These are phyloP conservation scores for Penicillium oxalicum DNA, from an alignment of 2,329 filamentous ascomycete genomes.

Conservation along the genomic window DNA sequence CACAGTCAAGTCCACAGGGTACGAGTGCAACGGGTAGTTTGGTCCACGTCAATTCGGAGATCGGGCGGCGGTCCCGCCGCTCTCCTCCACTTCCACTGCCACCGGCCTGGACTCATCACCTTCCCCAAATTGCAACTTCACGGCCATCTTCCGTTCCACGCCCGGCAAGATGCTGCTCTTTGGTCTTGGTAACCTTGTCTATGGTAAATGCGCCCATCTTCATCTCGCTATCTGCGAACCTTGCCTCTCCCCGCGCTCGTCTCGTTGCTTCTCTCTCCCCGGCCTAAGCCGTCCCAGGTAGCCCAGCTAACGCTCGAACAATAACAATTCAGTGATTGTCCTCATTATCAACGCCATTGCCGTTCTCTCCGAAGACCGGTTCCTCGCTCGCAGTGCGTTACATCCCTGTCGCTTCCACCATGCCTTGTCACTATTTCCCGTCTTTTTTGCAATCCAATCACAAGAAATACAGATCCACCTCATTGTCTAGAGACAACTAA, in stretches of 20 bases:
- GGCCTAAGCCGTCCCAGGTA: neutral
- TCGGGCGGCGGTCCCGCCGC: constrained; percentile 1
- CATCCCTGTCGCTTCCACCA: neutral
- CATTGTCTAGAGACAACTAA: constrained; percentile 1
- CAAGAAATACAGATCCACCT: neutral
- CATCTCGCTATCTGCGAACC: too few relatives aligned
- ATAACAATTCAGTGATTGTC: constrained; percentile 52
- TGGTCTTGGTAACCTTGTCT: constrained; percentile 64
- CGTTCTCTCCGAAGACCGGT: constrained; percentile 89
- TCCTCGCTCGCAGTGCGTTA: constrained; percentile 67
- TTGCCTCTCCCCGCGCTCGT: too few relatives aligned
- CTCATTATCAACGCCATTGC: constrained; percentile 92
- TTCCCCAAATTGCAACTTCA: too few relatives aligned
- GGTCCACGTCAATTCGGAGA: constrained; percentile 18
- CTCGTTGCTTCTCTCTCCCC: neutral
- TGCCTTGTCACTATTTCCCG: too few relatives aligned
- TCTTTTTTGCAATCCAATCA: neutral
- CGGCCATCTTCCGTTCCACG: neutral
- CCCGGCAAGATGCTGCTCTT: constrained; percentile 60
- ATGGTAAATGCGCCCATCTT: constrained; percentile 46
- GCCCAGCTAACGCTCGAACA: too few relatives aligned
- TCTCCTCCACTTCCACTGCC: neutral
- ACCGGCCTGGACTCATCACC: too few relatives aligned
- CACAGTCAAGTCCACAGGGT: too few relatives aligned
- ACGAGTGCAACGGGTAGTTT: too few relatives aligned